phyloP scores from a whole-genome alignment of 306 rosid species.

The Acacia confusa region DNA sequence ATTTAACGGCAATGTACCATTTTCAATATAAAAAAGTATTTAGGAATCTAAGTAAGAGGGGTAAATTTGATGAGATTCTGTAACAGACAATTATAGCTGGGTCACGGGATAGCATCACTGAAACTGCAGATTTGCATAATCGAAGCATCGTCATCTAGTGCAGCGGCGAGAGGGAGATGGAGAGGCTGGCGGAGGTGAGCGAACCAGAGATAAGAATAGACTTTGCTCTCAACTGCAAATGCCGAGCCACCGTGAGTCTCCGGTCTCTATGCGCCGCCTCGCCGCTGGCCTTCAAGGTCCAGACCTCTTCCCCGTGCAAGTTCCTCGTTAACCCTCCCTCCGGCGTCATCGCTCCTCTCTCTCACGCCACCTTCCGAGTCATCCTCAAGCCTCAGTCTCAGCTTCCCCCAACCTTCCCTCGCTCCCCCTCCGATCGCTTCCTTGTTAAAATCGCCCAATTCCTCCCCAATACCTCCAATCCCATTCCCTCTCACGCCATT shows the following conservation, averaged over 20 bases:
- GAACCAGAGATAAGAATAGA: conserved; percentile 68
- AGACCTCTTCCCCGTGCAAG: conserved; percentile 72
- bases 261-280: conserved; percentile 43
- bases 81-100: background rate
- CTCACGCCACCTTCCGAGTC: conserved; percentile 62
- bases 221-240: conserved; percentile 56
- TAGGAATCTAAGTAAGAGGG: background rate
- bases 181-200: conserved; percentile 53
- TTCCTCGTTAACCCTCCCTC: conserved; percentile 77
- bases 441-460: conserved; percentile 55
- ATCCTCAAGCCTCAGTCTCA: conserved; percentile 76
- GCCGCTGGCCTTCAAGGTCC: conserved; percentile 72
- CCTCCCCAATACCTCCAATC: conserved; percentile 19
- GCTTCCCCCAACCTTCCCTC: conserved; percentile 61
- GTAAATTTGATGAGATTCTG: background rate
- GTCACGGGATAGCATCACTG: background rate
- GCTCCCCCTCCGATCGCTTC: conserved; percentile 72
- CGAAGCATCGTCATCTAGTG: background rate
- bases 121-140: background rate
- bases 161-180: conserved; percentile 6
- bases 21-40: background rate
- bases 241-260: conserved; percentile 65
- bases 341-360: conserved; percentile 59
- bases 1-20: background rate
- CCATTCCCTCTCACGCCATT: conserved; percentile 36